These are phyloP conservation scores for Kodamaea leandrae DNA, from an alignment of 805 yeast genomes.

Conservation along the genomic window DNA sequence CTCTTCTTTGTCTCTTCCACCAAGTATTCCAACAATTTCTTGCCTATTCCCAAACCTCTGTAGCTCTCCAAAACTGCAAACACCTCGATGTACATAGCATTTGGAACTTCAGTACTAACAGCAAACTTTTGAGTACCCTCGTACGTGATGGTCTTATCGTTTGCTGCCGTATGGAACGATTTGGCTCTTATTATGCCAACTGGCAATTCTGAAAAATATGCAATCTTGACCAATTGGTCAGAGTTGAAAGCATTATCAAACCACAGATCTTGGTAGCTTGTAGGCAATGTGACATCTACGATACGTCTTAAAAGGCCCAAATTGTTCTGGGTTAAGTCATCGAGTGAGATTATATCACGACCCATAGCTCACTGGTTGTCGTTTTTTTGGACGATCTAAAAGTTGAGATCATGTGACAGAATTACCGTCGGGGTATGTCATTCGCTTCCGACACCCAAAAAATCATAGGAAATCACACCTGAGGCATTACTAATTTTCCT, in stretches of 20 bases:
- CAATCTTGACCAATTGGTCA: slow-evolving; percentile 55
- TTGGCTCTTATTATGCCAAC: slow-evolving; percentile 73
- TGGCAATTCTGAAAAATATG: slow-evolving; percentile 72
- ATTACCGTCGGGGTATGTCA: background rate
- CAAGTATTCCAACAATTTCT: slow-evolving; percentile 53
- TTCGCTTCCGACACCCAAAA: background rate
- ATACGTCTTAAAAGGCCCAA: slow-evolving; percentile 57
- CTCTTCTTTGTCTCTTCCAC: slow-evolving; percentile 53
- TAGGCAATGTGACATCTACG: slow-evolving; percentile 51
- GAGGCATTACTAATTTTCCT: slow-evolving; percentile 2
- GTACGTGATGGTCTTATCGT: slow-evolving; percentile 33
- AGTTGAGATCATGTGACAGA: slow-evolving; percentile 1
- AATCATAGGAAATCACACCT: slow-evolving; percentile 2
- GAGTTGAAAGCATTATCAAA: slow-evolving; percentile 46
- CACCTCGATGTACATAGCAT: slow-evolving; percentile 60
- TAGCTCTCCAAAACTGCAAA: slow-evolving; percentile 68
- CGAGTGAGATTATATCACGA: slow-evolving; percentile 50
- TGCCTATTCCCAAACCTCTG: slow-evolving; percentile 60
- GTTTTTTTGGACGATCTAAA: background rate
- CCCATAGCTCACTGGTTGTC: slow-evolving; percentile 18
- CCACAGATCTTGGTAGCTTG: slow-evolving; percentile 50
- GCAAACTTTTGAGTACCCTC: slow-evolving; percentile 23
- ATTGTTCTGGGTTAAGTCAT: slow-evolving; percentile 60
- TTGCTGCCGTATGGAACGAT: slow-evolving; percentile 36
- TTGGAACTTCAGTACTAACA: slow-evolving; percentile 38